Conservation (phyloP, 805 yeast genomes). For the Nakazawaea pomicola region DNA sequence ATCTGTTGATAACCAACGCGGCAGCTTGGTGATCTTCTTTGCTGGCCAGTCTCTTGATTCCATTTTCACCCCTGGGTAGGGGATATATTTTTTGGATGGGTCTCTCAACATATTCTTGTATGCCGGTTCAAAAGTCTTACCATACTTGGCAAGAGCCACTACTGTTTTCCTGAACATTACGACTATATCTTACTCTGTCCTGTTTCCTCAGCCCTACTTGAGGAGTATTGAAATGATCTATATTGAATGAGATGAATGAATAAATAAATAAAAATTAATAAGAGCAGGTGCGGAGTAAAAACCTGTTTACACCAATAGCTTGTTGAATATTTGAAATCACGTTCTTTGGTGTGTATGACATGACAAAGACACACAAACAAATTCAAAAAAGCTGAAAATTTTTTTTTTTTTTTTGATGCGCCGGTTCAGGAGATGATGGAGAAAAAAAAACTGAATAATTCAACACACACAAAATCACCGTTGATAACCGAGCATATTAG, state of each 20-base stretch:
- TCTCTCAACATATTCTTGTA: slow-evolving; percentile 52
- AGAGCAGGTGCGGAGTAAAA: too few relatives aligned
- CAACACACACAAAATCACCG: neutral
- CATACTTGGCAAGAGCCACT: slow-evolving; percentile 12
- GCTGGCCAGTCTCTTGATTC: slow-evolving; percentile 71
- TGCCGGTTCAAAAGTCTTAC: slow-evolving; percentile 9
- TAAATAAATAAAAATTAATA: too few relatives aligned
- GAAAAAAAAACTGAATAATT: too few relatives aligned
- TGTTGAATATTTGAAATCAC: slow-evolving; percentile 4
- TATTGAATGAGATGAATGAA: too few relatives aligned
- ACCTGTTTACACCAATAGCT: slow-evolving; percentile 6
- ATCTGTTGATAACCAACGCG: slow-evolving; percentile 78
- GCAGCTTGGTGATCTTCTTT: slow-evolving; percentile 61
- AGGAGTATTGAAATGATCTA: neutral
- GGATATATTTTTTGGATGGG: slow-evolving; percentile 58
- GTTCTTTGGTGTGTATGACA: too few relatives aligned
- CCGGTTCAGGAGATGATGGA: slow-evolving; percentile 3
- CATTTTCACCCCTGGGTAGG: slow-evolving; percentile 49
- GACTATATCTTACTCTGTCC: neutral
- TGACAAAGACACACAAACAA: neutral
- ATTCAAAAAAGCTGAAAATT: neutral
- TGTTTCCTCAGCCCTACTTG: neutral
- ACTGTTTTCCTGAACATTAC: slow-evolving; percentile 9
- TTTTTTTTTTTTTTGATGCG: slow-evolving; percentile 4
- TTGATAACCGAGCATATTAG: neutral